These are phyloP conservation scores for Calonectria naviculata DNA, from an alignment of 2,329 filamentous ascomycete species.

Conservation along the genomic window DNA sequence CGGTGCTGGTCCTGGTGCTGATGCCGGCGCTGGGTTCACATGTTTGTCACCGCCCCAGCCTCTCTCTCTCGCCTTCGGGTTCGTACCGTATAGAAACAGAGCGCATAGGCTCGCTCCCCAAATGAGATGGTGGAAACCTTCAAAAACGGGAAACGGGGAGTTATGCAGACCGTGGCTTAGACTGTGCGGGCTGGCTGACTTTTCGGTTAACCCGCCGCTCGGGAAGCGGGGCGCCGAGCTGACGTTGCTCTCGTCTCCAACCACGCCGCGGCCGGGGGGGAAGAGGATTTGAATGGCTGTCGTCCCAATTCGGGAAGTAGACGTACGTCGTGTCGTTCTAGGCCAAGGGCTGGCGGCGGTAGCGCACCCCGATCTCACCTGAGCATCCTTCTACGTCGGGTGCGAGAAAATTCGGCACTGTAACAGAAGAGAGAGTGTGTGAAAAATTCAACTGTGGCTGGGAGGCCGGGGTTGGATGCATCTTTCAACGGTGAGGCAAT, in stretches of 20 bases:
- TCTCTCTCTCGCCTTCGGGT: background rate
- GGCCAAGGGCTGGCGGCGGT: background rate
- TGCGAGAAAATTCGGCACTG: background rate
- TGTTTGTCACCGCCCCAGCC: slow-evolving; percentile 5
- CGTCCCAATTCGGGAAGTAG: background rate
- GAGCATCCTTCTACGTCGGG: slow-evolving; percentile 7
- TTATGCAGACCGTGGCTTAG: slow-evolving; percentile 37
- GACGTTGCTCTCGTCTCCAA: background rate
- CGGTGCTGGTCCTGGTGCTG: background rate
- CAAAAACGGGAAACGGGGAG: slow-evolving; percentile 5
- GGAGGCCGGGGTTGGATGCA: background rate
- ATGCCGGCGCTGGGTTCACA: background rate
- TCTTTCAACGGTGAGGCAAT: background rate
- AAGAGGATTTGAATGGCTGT: background rate
- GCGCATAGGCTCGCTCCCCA: background rate
- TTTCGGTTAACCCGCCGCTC: slow-evolving; percentile 24
- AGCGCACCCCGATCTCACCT: background rate
- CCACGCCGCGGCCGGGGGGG: background rate
- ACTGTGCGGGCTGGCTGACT: slow-evolving; percentile 27
- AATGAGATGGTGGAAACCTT: background rate
- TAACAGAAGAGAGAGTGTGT: too few relatives aligned
- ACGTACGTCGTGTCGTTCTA: background rate
- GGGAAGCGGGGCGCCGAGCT: slow-evolving; percentile 30
- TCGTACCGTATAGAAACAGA: background rate
- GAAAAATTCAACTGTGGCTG: slow-evolving; percentile 1